A percentile compares a stretch with the other conserved stretches of the same genome.
Conservation (phyloP, 2,329 filamentous ascomycete species). For the Aspergillus ochraceus region DNA sequence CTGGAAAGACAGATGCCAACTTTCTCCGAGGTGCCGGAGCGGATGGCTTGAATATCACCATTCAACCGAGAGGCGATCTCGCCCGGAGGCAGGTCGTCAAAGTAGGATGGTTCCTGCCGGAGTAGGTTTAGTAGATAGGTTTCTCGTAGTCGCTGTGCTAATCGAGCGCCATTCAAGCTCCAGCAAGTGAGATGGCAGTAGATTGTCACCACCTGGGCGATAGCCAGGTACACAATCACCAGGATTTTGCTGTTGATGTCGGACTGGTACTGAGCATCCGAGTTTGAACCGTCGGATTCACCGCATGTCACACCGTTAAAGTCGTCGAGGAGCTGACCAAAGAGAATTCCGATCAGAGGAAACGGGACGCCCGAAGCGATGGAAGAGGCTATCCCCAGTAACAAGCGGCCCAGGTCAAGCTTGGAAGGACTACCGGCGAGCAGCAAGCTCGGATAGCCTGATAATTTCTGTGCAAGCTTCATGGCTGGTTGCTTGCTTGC, state of each 20-base stretch:
- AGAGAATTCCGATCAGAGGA: constrained; percentile 41
- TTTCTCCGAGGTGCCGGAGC: constrained; percentile 69
- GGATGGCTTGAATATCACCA: constrained; percentile 65
- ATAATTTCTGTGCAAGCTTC: constrained; percentile 32
- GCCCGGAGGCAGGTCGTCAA: constrained; percentile 62
- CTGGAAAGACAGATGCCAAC: constrained; percentile 65
- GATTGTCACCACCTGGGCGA: constrained; percentile 63
- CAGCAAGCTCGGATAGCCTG: constrained; percentile 36
- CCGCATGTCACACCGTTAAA: constrained; percentile 36
- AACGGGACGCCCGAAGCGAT: constrained; percentile 43
- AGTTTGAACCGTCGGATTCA: constrained; percentile 11
- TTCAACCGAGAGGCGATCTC: constrained; percentile 65
- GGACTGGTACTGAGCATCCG: constrained; percentile 20
- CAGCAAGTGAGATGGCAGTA: constrained; percentile 66
- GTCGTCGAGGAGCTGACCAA: constrained; percentile 42
- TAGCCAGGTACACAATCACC: constrained; percentile 62
- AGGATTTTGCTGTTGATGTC: constrained; percentile 56
- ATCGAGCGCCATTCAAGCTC: constrained; percentile 63
- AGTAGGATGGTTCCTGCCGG: constrained; percentile 63
- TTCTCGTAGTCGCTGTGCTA: constrained; percentile 63
- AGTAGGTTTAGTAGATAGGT: constrained; percentile 60
- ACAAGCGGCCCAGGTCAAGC: constrained; percentile 27
- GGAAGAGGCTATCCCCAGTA: constrained; percentile 28
- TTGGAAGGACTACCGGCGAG: constrained; percentile 39
- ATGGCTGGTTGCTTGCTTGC: constrained; percentile 17